These are phyloP conservation scores for Alternaria incomplexa DNA, from an alignment of 2,329 filamentous ascomycete genomes.

Conservation along the genomic window DNA sequence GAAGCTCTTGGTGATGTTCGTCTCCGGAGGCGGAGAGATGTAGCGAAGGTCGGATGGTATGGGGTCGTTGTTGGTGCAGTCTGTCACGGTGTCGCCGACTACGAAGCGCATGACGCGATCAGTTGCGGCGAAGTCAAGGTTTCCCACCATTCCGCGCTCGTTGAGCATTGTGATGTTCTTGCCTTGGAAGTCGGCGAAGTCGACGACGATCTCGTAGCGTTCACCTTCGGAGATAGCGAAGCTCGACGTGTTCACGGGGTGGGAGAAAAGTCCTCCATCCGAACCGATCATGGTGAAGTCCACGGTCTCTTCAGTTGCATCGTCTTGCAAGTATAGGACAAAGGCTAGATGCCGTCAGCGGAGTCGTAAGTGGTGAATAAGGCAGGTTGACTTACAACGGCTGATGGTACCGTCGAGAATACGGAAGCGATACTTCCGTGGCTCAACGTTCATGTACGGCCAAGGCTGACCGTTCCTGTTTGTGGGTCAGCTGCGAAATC, in stretches of 20 bases:
- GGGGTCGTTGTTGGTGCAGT: slow-evolving; percentile 30
- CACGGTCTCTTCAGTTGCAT: slow-evolving; percentile 36
- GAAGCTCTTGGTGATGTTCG: slow-evolving; percentile 32
- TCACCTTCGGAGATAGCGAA: slow-evolving; percentile 62
- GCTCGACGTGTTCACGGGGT: slow-evolving; percentile 52
- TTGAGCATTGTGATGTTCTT: slow-evolving; percentile 58
- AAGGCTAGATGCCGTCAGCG: slow-evolving; percentile 46
- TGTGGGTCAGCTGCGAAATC: neutral
- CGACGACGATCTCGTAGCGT: slow-evolving; percentile 64
- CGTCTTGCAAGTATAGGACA: slow-evolving; percentile 54
- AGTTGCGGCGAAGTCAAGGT: slow-evolving; percentile 59
- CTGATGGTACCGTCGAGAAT: slow-evolving; percentile 54
- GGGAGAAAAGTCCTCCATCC: slow-evolving; percentile 58
- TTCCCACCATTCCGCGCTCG: slow-evolving; percentile 51
- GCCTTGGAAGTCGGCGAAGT: slow-evolving; percentile 59
- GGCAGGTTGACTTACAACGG: slow-evolving; percentile 17
- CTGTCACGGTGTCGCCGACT: slow-evolving; percentile 48
- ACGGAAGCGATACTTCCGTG: slow-evolving; percentile 65
- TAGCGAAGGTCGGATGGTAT: slow-evolving; percentile 34
- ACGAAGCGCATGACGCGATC: slow-evolving; percentile 50
- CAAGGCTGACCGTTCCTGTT: slow-evolving; percentile 61
- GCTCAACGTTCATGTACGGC: slow-evolving; percentile 63
- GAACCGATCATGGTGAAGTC: slow-evolving; percentile 62
- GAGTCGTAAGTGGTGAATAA: too few species aligned
- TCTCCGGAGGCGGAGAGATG: slow-evolving; percentile 31